Base-by-base conservation (phyloP, 768 basidiomycete species). In the Naganishia onofrii region DNA sequence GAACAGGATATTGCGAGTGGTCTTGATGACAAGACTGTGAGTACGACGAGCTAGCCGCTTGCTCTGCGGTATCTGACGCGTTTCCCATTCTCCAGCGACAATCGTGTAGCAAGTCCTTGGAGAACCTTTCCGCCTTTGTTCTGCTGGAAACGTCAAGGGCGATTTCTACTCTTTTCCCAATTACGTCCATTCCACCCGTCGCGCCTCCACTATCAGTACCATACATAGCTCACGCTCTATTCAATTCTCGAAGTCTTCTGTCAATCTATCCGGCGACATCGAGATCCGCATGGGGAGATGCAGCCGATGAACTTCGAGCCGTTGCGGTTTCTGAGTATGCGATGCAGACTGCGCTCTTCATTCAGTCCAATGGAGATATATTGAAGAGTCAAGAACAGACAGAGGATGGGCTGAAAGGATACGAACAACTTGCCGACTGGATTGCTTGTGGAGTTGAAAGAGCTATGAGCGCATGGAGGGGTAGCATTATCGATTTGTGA, bases 291-390 rank as follows among this genome's bases (percentile, higher is more conserved):
- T 48, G 75, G 71, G 21, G 70, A 7, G 73, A 78, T 13, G 55
- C 77, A 2, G 63, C 68, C 0, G 78, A 81, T 57, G 77, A 79
- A 67, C 52, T 81, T 15, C 77, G 77, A 53, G 77, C 74, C 0
- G 69, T 54, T 13, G 78, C 78, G 9, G 77, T 81, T 10, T 75
- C 74, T 7, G 80, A 77, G 44, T 81, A 81, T 57, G 80, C 79
- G 10, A 32, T 26, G 21, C 60, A 69, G 44, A 46, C 48, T 23
- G 42, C 51, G n/a, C 58, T 53, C 26, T 65, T 68, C 28, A 63
- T 68, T 9, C 54, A 51, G n/a, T 38, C 42, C 7, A 46, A 52
- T 51, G 66, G 53, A 32, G 48, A 63, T 46, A 32, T 58, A 15
- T 17, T 60, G n/a, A 46, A 46, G 26, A 58, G 68, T 34, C 44